Evolutionary conservation across 2,329 filamentous ascomycete species (phyloP).

Genomic region (Sporothrix humicola): DNA sequence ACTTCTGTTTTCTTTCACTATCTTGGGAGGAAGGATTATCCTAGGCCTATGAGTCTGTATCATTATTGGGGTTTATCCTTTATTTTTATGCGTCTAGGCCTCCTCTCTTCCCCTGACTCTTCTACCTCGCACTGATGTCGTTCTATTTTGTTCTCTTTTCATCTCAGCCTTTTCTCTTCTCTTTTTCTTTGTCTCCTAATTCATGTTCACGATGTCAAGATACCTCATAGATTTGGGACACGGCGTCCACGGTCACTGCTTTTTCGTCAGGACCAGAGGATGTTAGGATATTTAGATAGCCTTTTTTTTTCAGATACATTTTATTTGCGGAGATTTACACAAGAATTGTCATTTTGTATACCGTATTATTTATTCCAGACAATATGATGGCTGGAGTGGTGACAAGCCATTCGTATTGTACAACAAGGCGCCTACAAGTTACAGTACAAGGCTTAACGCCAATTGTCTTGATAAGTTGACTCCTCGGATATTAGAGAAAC

Average conservation of each 20-base stretch:
- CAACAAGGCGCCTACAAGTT: too few species aligned
- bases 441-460: too few species aligned
- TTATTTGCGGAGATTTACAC: neutral
- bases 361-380: neutral
- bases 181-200: conserved; percentile 24
- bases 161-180: neutral
- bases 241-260: conserved; percentile 26
- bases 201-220: conserved; percentile 33
- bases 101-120: neutral
- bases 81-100: neutral
- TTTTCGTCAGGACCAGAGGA: conserved; percentile 6
- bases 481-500: too few species aligned
- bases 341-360: neutral
- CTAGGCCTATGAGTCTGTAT: conserved; percentile 13
- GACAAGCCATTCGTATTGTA: too few species aligned
- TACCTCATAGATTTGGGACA: conserved; percentile 37
- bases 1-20: neutral
- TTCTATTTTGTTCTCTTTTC: neutral
- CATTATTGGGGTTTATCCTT: conserved; percentile 11
- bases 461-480: too few species aligned
- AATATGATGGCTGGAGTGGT: too few species aligned
- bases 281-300: conserved; percentile 13
- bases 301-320: neutral
- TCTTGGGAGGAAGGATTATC: neutral
- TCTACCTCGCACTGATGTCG: neutral